phyloP scores from a whole-genome alignment of 2,329 filamentous ascomycete species.

The Diplodia scrobiculata region DNA sequence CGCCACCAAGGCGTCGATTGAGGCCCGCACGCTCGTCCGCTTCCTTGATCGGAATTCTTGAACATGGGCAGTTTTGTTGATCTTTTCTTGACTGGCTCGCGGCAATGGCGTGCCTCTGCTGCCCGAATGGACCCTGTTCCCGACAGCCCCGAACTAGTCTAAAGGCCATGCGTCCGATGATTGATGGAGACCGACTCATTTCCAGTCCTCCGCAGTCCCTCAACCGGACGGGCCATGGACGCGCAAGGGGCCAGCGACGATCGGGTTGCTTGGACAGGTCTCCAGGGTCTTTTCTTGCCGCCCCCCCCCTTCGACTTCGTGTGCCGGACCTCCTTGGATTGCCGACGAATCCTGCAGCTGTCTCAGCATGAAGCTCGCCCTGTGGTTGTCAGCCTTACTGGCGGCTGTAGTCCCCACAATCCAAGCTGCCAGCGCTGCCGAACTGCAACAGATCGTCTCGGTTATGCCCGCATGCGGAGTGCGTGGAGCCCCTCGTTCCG shows the following conservation, averaged over 20 bases:
- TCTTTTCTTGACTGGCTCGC: not conserved
- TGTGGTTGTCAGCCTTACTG: slow-evolving; percentile 9
- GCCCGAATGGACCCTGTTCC: not conserved
- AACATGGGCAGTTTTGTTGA: not conserved
- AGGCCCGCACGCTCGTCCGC: not conserved
- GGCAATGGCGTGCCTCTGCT: not conserved
- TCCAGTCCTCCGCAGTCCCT: slow-evolving; percentile 8
- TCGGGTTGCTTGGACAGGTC: slow-evolving; percentile 2
- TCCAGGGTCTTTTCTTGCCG: not conserved
- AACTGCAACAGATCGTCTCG: slow-evolving; percentile 11
- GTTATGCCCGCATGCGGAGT: slow-evolving; percentile 24
- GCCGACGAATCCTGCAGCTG: not conserved
- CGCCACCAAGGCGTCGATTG: slow-evolving; percentile 19
- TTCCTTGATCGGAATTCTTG: not conserved
- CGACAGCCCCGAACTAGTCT: slow-evolving; percentile 1
- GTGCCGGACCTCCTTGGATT: not conserved
- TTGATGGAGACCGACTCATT: slow-evolving; percentile 12
- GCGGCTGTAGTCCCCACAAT: slow-evolving; percentile 7
- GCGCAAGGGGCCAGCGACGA: slow-evolving; percentile 9
- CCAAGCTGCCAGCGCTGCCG: slow-evolving; percentile 12
- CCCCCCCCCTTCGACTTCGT: slow-evolving; percentile 3
- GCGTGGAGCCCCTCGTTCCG: not conserved
- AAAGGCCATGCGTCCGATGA: not conserved
- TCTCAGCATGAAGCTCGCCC: slow-evolving; percentile 13
- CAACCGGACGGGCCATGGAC: not conserved